Percentiles rank a stretch among this genome's conserved stretches.
These are phyloP conservation scores for Penicillium sp. DNA, from an alignment of 2,329 filamentous ascomycete genomes.

Conservation along the genomic window DNA sequence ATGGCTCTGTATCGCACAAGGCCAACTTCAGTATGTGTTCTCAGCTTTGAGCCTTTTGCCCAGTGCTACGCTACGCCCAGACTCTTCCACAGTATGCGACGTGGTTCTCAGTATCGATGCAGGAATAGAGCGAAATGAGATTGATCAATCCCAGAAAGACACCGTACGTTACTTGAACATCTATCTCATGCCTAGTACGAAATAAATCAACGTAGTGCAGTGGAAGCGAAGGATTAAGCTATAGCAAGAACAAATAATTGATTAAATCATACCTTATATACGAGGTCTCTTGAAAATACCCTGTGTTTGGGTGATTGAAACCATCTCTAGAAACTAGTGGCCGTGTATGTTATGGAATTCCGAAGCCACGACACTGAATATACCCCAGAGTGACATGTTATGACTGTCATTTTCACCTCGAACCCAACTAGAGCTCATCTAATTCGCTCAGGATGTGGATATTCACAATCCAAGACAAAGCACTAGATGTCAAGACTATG, in stretches of 20 bases:
- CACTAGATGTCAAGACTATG: not conserved
- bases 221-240: too few relatives aligned
- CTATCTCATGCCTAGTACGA: not conserved
- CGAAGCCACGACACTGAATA: not conserved
- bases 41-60: too few relatives aligned
- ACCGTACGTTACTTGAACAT: not conserved
- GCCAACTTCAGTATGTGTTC: not conserved
- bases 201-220: not conserved
- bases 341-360: not conserved
- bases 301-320: too few relatives aligned
- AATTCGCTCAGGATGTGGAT: not conserved
- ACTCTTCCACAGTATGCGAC: not conserved
- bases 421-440: not conserved
- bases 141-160: not conserved
- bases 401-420: not conserved
- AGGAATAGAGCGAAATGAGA: not conserved
- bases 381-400: not conserved
- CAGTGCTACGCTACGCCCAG: not conserved
- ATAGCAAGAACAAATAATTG: not conserved
- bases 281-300: too few relatives aligned
- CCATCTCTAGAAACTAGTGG: too few relatives aligned
- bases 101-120: not conserved
- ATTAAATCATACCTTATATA: not conserved
- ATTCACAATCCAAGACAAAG: not conserved
- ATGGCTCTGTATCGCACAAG: not conserved